A percentile compares a stretch with the other conserved stretches of the same genome.
Conservation (phyloP, 129 eudicot genomes). For the Escallonia herrerae region DNA sequence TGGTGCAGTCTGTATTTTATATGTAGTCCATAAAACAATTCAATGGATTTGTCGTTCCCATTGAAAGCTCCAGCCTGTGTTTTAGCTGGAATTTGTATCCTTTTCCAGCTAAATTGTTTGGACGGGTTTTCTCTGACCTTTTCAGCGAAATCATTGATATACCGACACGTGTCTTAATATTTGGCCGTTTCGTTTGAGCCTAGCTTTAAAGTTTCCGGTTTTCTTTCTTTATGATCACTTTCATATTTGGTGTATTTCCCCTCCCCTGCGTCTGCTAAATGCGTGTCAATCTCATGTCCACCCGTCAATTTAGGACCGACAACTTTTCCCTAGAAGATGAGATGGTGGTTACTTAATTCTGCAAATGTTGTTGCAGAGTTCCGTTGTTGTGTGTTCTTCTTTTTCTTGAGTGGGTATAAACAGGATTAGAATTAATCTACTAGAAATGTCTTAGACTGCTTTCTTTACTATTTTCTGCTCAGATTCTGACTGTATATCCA, state of each 20-base stretch:
- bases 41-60: constrained; percentile 11
- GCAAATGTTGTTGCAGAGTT: constrained; percentile 25
- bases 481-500: constrained; percentile 9
- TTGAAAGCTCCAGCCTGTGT: constrained; percentile 22
- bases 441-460: constrained; percentile 8
- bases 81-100: constrained; percentile 33
- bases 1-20: background rate
- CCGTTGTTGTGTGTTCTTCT: constrained; percentile 35
- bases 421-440: constrained; percentile 6
- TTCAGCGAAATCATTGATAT: constrained; percentile 8
- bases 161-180: constrained; percentile 13
- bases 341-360: background rate
- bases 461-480: constrained; percentile 22
- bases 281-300: constrained; percentile 29
- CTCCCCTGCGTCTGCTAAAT: constrained; percentile 17
- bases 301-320: constrained; percentile 26
- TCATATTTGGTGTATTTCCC: constrained; percentile 18
- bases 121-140: background rate
- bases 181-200: constrained; percentile 14
- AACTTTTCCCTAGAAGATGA: constrained; percentile 9
- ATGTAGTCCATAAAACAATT: constrained; percentile 6
- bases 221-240: constrained; percentile 12
- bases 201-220: constrained; percentile 14
- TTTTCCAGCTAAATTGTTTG: constrained; percentile 14
- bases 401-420: constrained; percentile 26